Evolutionary conservation across 2,329 filamentous ascomycete genomes (phyloP).

Genomic region (Sarocladium brachiariae): DNA sequence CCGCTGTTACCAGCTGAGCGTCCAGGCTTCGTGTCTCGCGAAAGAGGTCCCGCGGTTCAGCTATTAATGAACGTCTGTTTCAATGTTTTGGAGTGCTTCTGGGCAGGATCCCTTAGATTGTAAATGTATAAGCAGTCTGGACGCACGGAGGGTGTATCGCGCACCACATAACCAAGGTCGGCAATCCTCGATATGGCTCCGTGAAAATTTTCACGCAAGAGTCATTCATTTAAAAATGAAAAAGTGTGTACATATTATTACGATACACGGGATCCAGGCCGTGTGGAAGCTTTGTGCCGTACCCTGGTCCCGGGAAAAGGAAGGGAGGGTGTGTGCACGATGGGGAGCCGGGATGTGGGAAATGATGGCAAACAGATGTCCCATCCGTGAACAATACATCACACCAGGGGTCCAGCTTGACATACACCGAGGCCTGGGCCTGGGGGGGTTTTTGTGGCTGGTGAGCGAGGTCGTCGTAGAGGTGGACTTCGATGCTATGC

Average conservation of each 20-base stretch:
- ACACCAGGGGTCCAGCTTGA: constrained; percentile 2
- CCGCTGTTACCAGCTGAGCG: not conserved
- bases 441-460: constrained; percentile 6
- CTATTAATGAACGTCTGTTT: not conserved
- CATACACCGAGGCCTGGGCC: not conserved
- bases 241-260: constrained; percentile 6
- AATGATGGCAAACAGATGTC: constrained; percentile 1
- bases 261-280: constrained; percentile 1
- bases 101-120: no score
- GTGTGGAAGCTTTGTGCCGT: not conserved
- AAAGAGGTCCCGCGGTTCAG: not conserved
- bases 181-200: not conserved
- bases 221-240: not conserved
- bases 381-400: no score
- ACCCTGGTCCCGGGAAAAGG: constrained; percentile 6
- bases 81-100: not conserved
- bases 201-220: constrained; percentile 8
- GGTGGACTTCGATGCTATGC: constrained; percentile 27
- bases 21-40: not conserved
- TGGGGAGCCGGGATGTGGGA: constrained; percentile 4
- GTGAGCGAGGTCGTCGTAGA: not conserved
- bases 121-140: not conserved
- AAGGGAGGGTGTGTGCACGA: not conserved
- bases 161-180: not conserved
- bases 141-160: not conserved